Evolutionary conservation across 805 yeast species (phyloP), one percentile per base, ranked within the genome.

Genomic region (Alloascoidea hylecoeti): DNA sequence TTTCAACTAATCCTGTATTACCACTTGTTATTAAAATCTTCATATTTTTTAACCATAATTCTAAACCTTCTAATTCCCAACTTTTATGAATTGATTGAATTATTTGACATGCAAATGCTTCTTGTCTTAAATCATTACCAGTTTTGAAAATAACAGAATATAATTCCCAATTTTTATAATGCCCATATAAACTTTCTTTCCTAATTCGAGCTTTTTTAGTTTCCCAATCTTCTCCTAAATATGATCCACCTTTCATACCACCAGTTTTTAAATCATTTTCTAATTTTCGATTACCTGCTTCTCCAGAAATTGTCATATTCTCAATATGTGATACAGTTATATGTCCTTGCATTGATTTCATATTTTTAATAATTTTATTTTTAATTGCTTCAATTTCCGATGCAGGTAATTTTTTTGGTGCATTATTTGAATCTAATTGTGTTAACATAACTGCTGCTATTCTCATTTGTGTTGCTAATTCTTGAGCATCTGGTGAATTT

Each of bases 121-220:
- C 98, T 54, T 92, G 98, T 16, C 95, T 81, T 37, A 92, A 57
- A 58, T 92, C 98, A 50, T 82, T 88, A 28, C 98, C 98, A 18
- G 95, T 89, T 52, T 92, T 92, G 12, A 92, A 95, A 52, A 92
- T 92, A 2, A 89, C 96, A 1, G 96, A 88, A 46, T 89, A 85
- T 32, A 92, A 56, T 44, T 92, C 97, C 98, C 98, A 92, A 53
- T 85, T 82, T 16, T 79, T 82, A 19, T 80, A 57, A 51, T 86
- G 92, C 0, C 98, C 98, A 51, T 65, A 86, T 5, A 75, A 72
- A 38, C 95, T 82, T 13, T 80, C 68, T 38, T 70, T 71, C 40
- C 94, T 67, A 34, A 92, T 88, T 45, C 97, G 64, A 41, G 72
- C 78, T 49, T 76, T 81, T 49, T 89, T 86, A 0, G 81, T 61